A percentile compares a stretch with the other conserved stretches of the same genome.
Conservation (phyloP, 116 monocot species). For the Dioscorea cayenensis region DNA sequence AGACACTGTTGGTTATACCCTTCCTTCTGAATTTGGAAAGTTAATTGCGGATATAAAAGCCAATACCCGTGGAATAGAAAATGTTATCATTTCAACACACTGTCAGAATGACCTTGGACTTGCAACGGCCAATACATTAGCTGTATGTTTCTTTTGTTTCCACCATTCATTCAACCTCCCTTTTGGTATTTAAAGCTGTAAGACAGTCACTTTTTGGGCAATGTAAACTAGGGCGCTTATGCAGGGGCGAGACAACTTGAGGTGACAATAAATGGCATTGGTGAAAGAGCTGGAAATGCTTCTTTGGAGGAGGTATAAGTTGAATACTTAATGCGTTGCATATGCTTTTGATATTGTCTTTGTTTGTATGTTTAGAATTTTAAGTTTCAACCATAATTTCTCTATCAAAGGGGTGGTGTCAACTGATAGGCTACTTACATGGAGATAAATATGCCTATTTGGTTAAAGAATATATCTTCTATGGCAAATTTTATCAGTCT, state of each 20-base stretch:
- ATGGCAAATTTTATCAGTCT: too few relatives aligned
- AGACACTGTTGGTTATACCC: conserved; percentile 94
- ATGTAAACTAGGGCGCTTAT: conserved; percentile 56
- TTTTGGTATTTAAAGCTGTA: background rate
- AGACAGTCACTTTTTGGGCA: conserved; percentile 9
- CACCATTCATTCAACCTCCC: background rate
- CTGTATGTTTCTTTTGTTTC: conserved; percentile 35
- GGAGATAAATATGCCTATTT: too few relatives aligned
- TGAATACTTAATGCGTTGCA: background rate
- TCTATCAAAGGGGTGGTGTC: too few relatives aligned
- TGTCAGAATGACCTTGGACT: conserved; percentile 99
- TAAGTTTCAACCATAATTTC: too few relatives aligned
- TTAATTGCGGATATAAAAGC: conserved; percentile 83
- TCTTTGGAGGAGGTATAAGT: conserved; percentile 81
- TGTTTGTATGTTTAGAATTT: too few relatives aligned
- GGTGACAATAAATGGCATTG: conserved; percentile 92
- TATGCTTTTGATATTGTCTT: background rate
- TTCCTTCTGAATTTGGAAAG: conserved; percentile 71
- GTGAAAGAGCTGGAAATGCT: conserved; percentile 99
- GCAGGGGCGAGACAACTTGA: conserved; percentile 92
- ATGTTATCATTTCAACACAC: conserved; percentile 91
- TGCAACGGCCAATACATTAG: conserved; percentile 87
- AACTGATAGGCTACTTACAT: too few relatives aligned
- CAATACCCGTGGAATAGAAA: conserved; percentile 81
- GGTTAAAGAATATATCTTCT: background rate